Conservation (phyloP, 345 rosid genomes). For the Noccaea caerulescens region DNA sequence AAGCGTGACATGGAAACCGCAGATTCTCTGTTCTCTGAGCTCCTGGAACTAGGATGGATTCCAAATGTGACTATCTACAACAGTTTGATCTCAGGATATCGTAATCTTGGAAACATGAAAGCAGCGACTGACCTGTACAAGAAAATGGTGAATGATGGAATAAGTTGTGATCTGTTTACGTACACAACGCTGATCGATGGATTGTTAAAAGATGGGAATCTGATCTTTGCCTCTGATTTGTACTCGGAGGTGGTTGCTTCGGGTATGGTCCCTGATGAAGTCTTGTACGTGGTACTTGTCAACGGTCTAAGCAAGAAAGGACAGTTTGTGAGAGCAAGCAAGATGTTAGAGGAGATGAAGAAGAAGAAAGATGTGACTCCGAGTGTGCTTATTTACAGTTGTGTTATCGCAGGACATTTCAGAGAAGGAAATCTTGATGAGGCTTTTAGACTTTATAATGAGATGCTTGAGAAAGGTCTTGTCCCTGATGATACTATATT, state of each 20-base stretch:
- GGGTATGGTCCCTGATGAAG: conserved; percentile 63
- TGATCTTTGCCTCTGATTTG: conserved; percentile 58
- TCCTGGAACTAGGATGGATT: conserved; percentile 58
- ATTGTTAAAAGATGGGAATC: conserved; percentile 59
- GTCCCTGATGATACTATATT: conserved; percentile 60
- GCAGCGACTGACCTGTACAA: conserved; percentile 38
- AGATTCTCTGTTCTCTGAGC: conserved; percentile 55
- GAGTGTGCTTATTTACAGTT: conserved; percentile 56
- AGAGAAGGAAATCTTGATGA: conserved; percentile 67
- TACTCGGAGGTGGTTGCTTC: conserved; percentile 64
- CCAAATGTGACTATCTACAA: conserved; percentile 65
- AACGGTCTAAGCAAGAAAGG: conserved; percentile 64
- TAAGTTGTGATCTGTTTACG: conserved; percentile 60
- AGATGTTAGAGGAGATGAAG: conserved; percentile 64
- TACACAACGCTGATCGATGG: conserved; percentile 84
- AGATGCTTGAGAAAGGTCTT: conserved; percentile 81
- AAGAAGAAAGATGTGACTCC: conserved; percentile 50
- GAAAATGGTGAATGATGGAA: conserved; percentile 56
- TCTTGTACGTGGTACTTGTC: conserved; percentile 55
- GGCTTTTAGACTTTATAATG: conserved; percentile 69
- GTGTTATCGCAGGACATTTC: conserved; percentile 64
- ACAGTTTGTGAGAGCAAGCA: conserved; percentile 60
- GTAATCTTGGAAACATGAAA: conserved; percentile 27
- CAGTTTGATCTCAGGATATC: conserved; percentile 58
- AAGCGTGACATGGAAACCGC: conserved; percentile 62